Evolutionary conservation across 495 filamentous ascomycete species (phyloP).

Genomic region (Hypoxylon perforatum): DNA sequence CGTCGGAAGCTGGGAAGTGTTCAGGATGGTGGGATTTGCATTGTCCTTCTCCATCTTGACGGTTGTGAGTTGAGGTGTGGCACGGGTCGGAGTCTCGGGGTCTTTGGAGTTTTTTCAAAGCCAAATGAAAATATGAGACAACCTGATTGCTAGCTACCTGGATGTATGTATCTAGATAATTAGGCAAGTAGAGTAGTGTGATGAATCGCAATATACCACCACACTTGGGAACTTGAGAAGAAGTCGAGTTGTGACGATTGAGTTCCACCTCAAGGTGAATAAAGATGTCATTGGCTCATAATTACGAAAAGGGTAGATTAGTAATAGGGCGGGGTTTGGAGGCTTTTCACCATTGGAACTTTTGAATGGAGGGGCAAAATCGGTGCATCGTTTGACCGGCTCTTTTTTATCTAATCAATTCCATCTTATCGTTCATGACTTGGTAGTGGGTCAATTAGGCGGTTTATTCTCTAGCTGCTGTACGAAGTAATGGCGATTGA

Average conservation of each 20-base stretch:
- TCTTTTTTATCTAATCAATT: not conserved
- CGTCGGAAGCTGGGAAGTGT: constrained; percentile 89
- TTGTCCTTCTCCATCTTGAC: constrained; percentile 68
- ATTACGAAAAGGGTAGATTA: too few species aligned
- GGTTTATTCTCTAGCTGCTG: too few species aligned
- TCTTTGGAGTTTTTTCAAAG: not conserved
- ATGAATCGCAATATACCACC: too few species aligned
- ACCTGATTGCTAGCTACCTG: not conserved
- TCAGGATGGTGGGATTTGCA: constrained; percentile 93
- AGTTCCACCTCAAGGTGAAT: too few species aligned
- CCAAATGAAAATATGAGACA: not conserved
- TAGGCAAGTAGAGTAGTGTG: too few species aligned
- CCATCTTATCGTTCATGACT: not conserved
- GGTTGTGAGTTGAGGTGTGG: constrained; percentile 3
- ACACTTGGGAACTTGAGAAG: too few species aligned
- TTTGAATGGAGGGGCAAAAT: not conserved
- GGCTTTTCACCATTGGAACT: too few species aligned
- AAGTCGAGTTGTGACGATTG: too few species aligned
- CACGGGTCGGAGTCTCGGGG: not conserved
- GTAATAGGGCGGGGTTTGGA: too few species aligned
- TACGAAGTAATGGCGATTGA: too few species aligned
- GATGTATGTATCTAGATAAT: not conserved
- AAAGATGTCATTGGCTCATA: too few species aligned
- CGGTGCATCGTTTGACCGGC: not conserved
- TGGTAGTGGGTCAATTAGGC: too few species aligned